Conservation (phyloP, 148 eudicot genomes). For the Arctostaphylos glauca region DNA sequence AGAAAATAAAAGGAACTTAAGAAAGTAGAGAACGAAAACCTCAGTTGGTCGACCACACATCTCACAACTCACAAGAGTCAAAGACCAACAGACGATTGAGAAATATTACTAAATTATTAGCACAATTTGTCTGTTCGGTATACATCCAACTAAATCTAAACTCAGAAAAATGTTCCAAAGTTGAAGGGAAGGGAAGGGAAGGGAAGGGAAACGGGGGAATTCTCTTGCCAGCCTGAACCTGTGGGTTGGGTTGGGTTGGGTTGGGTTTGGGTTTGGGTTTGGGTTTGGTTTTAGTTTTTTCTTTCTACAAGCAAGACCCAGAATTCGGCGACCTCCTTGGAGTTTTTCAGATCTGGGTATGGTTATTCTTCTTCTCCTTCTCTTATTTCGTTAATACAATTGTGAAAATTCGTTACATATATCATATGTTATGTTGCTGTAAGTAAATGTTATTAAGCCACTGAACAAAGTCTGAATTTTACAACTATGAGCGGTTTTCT, state of each 20-base stretch:
- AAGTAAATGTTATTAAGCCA: background rate
- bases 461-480: background rate
- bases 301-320: slow-evolving; percentile 1
- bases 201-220: background rate
- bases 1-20: background rate
- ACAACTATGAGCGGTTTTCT: background rate
- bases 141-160: background rate
- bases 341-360: slow-evolving; percentile 23
- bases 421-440: background rate
- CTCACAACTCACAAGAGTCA: background rate
- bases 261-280: too few species aligned
- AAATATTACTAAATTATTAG: background rate
- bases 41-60: background rate
- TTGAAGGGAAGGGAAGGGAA: background rate
- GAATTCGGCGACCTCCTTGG: background rate
- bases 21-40: background rate
- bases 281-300: background rate
- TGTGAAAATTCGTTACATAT: background rate
- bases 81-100: background rate
- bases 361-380: background rate
- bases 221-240: background rate
- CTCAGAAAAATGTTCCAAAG: background rate
- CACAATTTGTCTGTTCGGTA: background rate
- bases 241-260: background rate
- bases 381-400: too few species aligned